A percentile compares a stretch with the other conserved stretches of the same genome.
phyloP scores from a whole-genome alignment of 768 basidiomycete species.

The Daedaleopsis sinensis region DNA sequence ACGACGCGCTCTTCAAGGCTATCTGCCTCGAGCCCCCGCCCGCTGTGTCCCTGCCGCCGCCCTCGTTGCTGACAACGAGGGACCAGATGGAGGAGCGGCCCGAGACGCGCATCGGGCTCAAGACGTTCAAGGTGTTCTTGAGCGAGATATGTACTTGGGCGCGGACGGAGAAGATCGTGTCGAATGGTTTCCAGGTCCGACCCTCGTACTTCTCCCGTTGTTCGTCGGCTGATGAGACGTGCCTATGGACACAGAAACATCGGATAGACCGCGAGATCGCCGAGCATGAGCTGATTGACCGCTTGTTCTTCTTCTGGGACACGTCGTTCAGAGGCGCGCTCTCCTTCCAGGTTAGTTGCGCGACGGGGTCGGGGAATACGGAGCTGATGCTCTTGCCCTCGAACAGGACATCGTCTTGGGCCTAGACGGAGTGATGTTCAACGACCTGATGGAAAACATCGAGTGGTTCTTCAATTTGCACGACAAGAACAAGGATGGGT shows the following conservation, averaged over 20 bases:
- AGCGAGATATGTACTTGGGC: conserved; percentile 97
- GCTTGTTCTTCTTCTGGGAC: conserved; percentile 97
- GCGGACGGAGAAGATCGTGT: conserved; percentile 87
- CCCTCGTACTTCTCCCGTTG: too few species aligned
- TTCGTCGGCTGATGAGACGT: background rate
- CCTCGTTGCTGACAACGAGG: conserved; percentile 55
- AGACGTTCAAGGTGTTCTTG: conserved; percentile 87
- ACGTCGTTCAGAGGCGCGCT: conserved; percentile 76
- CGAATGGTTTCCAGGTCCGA: conserved; percentile 85
- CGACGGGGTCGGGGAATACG: conserved; percentile 17
- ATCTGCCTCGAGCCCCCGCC: conserved; percentile 77
- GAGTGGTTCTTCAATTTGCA: conserved; percentile 98
- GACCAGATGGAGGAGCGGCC: conserved; percentile 70
- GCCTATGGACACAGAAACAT: conserved; percentile 50
- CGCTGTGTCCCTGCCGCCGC: conserved; percentile 45
- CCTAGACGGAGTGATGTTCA: conserved; percentile 90
- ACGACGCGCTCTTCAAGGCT: conserved; percentile 87
- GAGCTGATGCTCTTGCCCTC: background rate
- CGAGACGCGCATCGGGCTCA: conserved; percentile 86
- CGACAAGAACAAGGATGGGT: conserved; percentile 96
- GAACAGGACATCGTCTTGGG: conserved; percentile 85
- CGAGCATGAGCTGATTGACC: conserved; percentile 94
- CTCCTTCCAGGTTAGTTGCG: conserved; percentile 72
- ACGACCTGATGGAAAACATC: conserved; percentile 97
- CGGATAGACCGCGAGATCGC: conserved; percentile 88